Base-by-base conservation (phyloP, 495 filamentous ascomycete species). In the Hypoxylon fuscum region DNA sequence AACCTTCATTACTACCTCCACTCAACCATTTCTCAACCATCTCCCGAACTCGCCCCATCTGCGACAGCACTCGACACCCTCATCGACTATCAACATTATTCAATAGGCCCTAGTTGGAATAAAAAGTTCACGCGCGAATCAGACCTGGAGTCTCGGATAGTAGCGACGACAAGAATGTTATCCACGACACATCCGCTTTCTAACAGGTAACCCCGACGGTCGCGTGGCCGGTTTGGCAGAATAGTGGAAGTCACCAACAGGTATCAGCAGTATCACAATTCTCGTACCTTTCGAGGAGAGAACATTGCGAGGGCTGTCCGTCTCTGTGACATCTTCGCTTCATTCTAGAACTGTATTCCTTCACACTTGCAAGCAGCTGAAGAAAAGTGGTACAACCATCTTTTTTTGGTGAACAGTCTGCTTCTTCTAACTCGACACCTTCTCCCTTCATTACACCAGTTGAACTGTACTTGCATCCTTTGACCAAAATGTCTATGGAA, bases 401-500 rank as follows among this genome's bases (percentile, higher is more conserved):
- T 34, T 17, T 6, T 18, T 21, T 41, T 14, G 3, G 3, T 14
- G 12, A 4, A 8, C 15, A 8, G 3, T 14, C 37, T 50, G 14
- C 38, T 20, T 44, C 10, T 52, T 51, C 23, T 27, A n/a, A 9
- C 44, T 32, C 40, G 18, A 57, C 18, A 47, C 17, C 25, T 58
- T 11, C 47, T 41, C 14, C 2, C 21, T 57, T 40, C 22, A 14
- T 60, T 46, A 42, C 14, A 44, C 62, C 29, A 61, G 44, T 43
- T 34, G 3, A 35, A 22, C 54, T 47, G 58, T 66, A 25, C 45
- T 62, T 41, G 17, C 49, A 44, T 53, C 37, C 17, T 54, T 63
- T 59, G 57, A 63, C 53, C 68, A 67, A 73, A 79, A 96, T 96
- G 91, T 86, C 87, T 74, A 81, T 82, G 46, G 83, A 84, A 45